Base-by-base conservation (phyloP, 306 rosid genomes). In the Pyrus betulifolia region DNA sequence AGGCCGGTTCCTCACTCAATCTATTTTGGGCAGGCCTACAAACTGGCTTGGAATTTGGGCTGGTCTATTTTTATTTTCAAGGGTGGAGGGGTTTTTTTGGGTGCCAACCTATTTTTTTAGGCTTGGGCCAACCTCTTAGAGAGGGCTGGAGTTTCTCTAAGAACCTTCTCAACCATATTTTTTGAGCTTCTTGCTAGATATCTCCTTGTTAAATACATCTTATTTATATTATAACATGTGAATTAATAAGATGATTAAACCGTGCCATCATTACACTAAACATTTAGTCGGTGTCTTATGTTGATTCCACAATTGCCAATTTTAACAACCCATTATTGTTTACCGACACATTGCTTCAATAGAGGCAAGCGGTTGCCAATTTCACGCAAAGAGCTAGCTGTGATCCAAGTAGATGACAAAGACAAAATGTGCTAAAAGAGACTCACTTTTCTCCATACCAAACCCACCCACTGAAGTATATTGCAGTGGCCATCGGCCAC, bases 301-400 rank as follows among this genome's bases (percentile, higher is more conserved):
- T 21, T 33, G 10, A 59, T 59, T 63, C 67, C 44, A 42, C 27
- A 59, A 23, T 64, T 18, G 55, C 23, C 76, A 57, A 22, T 35
- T 33, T 13, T 3, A 31, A 6, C 69, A 22, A 6, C 33, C 11
- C 22, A 31, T 52, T 25, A 54, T 71, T 64, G 49, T 35, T 11
- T 52, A 19, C 74, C 33, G 2, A 54, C 40, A 15, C 27, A 11
- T 1, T 18, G 44, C 12, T 31, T 31, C 44, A 18, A 30, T 31
- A 30, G 18, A 66, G 70, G 49, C 70, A 21, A 21, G 17, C 70
- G 19, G 49, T 35, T 21, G 2, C 70, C 70, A 66, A n/a, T 40
- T 22, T 40, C 31, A 67, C 55, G 60, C 51, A 49, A 28, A 70
- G 40, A 45, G 78, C 70, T 19, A 73, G 78, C 46, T 74, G 70